Conservation (phyloP, 139 green algal genomes). For the Zygnema cylindricum region DNA sequence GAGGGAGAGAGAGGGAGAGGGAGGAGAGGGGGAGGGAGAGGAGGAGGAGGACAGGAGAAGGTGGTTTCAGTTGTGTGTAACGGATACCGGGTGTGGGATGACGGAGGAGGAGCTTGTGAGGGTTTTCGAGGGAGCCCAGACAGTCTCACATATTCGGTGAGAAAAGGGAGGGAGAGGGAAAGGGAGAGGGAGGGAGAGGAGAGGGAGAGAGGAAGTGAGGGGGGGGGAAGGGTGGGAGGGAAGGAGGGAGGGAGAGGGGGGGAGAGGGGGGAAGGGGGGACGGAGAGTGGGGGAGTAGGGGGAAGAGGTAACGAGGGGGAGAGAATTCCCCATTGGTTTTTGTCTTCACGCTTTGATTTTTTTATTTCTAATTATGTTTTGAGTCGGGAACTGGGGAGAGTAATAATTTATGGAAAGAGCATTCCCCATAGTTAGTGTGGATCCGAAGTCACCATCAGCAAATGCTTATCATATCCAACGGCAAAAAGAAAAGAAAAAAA, state of each 20-base stretch:
- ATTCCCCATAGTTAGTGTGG: too few relatives aligned
- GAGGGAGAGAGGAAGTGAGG: neutral
- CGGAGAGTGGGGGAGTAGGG: neutral
- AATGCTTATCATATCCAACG: too few relatives aligned
- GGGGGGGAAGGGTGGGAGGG: neutral
- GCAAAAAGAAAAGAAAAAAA: too few relatives aligned
- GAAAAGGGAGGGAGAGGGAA: neutral
- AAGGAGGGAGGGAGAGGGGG: neutral
- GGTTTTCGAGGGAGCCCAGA: neutral
- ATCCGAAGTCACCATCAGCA: too few relatives aligned
- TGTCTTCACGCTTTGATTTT: too few relatives aligned
- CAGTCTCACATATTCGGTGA: neutral
- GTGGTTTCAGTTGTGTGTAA: conserved; percentile 48
- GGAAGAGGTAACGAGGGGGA: neutral
- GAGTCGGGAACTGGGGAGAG: too few relatives aligned
- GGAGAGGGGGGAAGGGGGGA: neutral
- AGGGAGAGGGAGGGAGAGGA: neutral
- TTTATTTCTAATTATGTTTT: too few relatives aligned
- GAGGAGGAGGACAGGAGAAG: neutral
- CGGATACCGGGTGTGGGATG: conserved; percentile 46
- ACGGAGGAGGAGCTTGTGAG: neutral
- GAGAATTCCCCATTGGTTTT: too few relatives aligned
- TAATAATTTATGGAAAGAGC: too few relatives aligned
- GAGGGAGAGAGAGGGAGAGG: conserved; percentile 10
- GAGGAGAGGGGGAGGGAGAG: neutral